These are phyloP conservation scores for Polygonum aviculare DNA, from an alignment of 148 eudicot genomes.

Conservation along the genomic window DNA sequence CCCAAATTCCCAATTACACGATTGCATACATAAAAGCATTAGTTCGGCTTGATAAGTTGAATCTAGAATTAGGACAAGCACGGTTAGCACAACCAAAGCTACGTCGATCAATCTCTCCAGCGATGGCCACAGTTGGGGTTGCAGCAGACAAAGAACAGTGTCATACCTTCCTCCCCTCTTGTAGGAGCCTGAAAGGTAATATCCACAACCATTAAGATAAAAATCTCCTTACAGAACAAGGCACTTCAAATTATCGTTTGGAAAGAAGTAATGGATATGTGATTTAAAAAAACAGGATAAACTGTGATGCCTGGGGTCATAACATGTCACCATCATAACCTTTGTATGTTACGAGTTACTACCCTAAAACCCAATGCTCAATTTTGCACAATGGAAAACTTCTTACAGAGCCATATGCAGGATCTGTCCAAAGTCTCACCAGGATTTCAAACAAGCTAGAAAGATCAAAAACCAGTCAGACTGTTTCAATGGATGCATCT, in stretches of 20 bases:
- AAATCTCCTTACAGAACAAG: not conserved
- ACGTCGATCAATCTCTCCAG: slow-evolving; percentile 57
- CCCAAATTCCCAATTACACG: not conserved
- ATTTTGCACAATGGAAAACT: not conserved
- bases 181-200: slow-evolving; percentile 55
- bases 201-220: not conserved
- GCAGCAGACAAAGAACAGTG: slow-evolving; percentile 84
- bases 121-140: slow-evolving; percentile 82
- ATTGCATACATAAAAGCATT: not conserved
- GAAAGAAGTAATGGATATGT: not conserved
- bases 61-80: not conserved
- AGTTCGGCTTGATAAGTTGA: not conserved
- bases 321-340: not conserved
- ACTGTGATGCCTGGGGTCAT: not conserved
- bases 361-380: not conserved
- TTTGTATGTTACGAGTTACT: too few relatives aligned
- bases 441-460: not conserved
- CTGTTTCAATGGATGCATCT: not conserved
- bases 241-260: not conserved
- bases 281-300: not conserved
- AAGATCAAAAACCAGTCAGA: not conserved
- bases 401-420: not conserved
- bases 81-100: not conserved
- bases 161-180: slow-evolving; percentile 93
- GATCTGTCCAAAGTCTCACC: too few relatives aligned